A percentile compares a stretch with the other conserved stretches of the same genome.
Conservation (phyloP, 2,329 filamentous ascomycete genomes). For the Pseudocercospora fuligena region DNA sequence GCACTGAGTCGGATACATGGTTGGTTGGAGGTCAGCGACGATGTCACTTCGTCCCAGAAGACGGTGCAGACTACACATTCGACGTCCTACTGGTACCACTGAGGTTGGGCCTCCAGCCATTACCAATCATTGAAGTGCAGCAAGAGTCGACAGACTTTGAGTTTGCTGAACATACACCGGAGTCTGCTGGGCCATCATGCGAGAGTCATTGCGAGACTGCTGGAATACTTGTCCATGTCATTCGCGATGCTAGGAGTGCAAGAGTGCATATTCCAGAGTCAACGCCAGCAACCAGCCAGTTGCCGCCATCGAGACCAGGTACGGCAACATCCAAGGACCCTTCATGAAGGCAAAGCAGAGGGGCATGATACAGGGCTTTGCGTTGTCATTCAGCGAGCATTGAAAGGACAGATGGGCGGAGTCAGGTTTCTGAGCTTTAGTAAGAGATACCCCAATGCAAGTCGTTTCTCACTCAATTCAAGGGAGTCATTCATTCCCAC, state of each 20-base stretch:
- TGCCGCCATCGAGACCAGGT: conserved; percentile 24
- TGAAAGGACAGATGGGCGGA: not conserved
- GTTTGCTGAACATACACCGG: conserved; percentile 26
- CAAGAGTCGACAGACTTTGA: conserved; percentile 55
- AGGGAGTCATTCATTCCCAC: not conserved
- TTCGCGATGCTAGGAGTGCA: conserved; percentile 26
- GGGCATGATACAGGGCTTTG: not conserved
- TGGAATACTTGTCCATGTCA: conserved; percentile 75
- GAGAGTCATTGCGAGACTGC: conserved; percentile 82
- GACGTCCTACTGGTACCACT: conserved; percentile 80
- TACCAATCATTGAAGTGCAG: conserved; percentile 79
- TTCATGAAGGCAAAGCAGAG: not conserved
- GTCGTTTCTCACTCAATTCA: not conserved
- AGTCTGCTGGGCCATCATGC: conserved; percentile 54
- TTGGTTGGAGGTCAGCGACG: conserved; percentile 81
- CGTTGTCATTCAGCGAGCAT: not conserved
- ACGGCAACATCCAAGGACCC: conserved; percentile 21
- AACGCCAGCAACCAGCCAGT: not conserved
- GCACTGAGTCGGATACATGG: conserved; percentile 76
- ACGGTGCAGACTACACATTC: conserved; percentile 51
- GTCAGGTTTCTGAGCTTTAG: not conserved
- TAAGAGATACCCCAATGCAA: conserved; percentile 1
- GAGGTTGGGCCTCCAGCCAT: conserved; percentile 74
- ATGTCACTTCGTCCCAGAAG: conserved; percentile 69
- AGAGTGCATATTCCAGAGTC: conserved; percentile 27